Base-by-base conservation (phyloP, 805 yeast species). In the Kuraishia ogatae region DNA sequence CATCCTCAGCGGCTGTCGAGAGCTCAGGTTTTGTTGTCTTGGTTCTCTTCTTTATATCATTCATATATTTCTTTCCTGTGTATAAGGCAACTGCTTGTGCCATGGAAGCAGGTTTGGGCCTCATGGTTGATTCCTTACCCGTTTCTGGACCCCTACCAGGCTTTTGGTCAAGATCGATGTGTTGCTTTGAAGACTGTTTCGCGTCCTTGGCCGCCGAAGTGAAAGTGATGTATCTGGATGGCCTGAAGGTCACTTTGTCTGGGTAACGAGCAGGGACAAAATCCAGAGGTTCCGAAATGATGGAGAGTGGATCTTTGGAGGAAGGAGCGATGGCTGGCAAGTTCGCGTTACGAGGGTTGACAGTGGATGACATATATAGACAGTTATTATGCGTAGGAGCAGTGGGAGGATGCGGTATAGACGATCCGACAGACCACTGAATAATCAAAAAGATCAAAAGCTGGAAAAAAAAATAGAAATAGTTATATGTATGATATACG, bases 261-360 rank as follows among this genome's bases (percentile, higher is more conserved):
- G 83, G 80, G 54, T 70, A 71, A 59, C 76, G 80, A 17, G 89
- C 91, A 2, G 82, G 74, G 54, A 78, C 82, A 67, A 89, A 89
- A 28, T 74, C 74, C 53, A 85, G 66, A 10, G 90, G 91, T 55
- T 80, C 79, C 28, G 83, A 69, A 48, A 84, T 15, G 43, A 35
- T 35, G 15, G 43, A 5, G 4, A 35, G 43, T 35, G 43, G 17
- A 11, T 35, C 43, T 35, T 35, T 35, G 43, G 43, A 35, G 43
- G 43, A 35, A 11, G 43, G 17, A 35, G 43, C 43, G 15, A 35
- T 35, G 43, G 43, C 43, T 11, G 43, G 43, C 43, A 35, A 35
- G n/a, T 35, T 35, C 43, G 43, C 43, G 43, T 35, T 35, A 35
- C 43, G 43, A 35, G 43, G 43, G 43, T 35, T 35, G 43, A 35